Evolutionary conservation across 2,329 filamentous ascomycete species (phyloP).

Genomic region (Rhinocladiella mackenziei): DNA sequence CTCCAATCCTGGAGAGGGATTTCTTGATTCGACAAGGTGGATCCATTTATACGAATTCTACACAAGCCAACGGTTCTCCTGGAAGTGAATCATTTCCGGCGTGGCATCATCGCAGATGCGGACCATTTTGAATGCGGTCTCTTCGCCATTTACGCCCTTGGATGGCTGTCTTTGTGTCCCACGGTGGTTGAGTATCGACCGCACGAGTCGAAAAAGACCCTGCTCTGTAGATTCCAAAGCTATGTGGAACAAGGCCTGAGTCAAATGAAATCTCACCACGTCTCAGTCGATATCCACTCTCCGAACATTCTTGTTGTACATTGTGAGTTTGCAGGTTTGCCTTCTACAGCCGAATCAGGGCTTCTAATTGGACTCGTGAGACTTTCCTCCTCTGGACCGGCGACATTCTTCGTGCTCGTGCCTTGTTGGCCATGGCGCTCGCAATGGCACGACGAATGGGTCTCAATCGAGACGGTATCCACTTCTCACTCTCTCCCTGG

Average conservation of each 20-base stretch:
- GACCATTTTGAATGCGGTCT: constrained; percentile 4
- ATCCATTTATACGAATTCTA: constrained; percentile 10
- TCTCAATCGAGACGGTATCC: constrained; percentile 46
- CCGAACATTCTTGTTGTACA: constrained; percentile 12
- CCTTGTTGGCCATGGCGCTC: constrained; percentile 5
- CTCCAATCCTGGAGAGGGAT: constrained; percentile 4
- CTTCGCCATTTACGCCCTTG: constrained; percentile 8
- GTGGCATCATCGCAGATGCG: not conserved
- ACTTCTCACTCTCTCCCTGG: constrained; percentile 52
- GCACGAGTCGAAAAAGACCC: constrained; percentile 7
- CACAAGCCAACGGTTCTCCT: constrained; percentile 12
- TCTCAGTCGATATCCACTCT: constrained; percentile 9
- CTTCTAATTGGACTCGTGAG: not conserved
- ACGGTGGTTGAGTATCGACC: constrained; percentile 7
- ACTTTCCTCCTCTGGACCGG: constrained; percentile 11
- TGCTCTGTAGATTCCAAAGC: constrained; percentile 4
- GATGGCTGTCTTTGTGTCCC: constrained; percentile 6
- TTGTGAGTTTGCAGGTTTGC: constrained; percentile 3
- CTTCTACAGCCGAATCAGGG: not conserved
- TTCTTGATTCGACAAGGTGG: constrained; percentile 15
- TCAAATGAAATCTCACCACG: constrained; percentile 9
- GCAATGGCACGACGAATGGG: constrained; percentile 32
- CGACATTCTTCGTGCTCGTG: constrained; percentile 10
- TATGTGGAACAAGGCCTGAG: constrained; percentile 9
- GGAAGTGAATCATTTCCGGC: constrained; percentile 15